Evolutionary conservation across 805 yeast species (phyloP).

Genomic region (Kuraishia cidri): DNA sequence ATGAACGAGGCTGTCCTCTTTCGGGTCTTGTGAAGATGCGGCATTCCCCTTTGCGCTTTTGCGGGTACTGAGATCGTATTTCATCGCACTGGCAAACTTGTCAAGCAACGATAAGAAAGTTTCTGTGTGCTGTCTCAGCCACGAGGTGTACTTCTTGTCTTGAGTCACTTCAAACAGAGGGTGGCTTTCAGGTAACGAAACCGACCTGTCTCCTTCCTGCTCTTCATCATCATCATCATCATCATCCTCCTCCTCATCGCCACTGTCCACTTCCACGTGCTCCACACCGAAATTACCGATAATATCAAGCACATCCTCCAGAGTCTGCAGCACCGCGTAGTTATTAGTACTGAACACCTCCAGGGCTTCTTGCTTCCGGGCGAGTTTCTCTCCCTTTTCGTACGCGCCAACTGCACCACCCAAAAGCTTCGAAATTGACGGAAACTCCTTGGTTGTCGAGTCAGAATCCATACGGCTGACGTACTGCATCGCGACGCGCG

Average conservation of each 20-base stretch:
- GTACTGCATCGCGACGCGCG: slow-evolving; percentile 49
- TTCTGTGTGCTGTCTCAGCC: slow-evolving; percentile 44
- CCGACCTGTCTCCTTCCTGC: slow-evolving; percentile 20
- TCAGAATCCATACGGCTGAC: slow-evolving; percentile 40
- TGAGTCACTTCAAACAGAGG: slow-evolving; percentile 41
- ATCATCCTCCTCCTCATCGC: slow-evolving; percentile 32
- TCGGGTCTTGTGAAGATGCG: neutral
- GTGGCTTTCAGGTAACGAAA: slow-evolving; percentile 36
- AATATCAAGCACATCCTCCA: slow-evolving; percentile 64
- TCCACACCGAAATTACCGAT: slow-evolving; percentile 56
- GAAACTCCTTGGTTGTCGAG: slow-evolving; percentile 22
- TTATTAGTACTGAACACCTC: slow-evolving; percentile 27
- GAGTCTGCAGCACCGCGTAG: slow-evolving; percentile 43
- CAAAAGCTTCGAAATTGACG: slow-evolving; percentile 28
- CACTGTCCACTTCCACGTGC: slow-evolving; percentile 50
- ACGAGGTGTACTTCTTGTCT: slow-evolving; percentile 30
- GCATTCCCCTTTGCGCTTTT: neutral
- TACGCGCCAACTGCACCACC: slow-evolving; percentile 38
- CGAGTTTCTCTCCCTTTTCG: slow-evolving; percentile 27
- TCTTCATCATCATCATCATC: slow-evolving; percentile 18
- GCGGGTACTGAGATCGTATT: no score
- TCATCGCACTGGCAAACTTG: no score
- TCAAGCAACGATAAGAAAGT: slow-evolving; percentile 22
- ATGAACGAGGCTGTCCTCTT: slow-evolving; percentile 6
- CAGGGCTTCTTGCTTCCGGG: slow-evolving; percentile 13